Base-by-base conservation (phyloP, 78 protist species). In the Dictyostelium brefeldianum region DNA sequence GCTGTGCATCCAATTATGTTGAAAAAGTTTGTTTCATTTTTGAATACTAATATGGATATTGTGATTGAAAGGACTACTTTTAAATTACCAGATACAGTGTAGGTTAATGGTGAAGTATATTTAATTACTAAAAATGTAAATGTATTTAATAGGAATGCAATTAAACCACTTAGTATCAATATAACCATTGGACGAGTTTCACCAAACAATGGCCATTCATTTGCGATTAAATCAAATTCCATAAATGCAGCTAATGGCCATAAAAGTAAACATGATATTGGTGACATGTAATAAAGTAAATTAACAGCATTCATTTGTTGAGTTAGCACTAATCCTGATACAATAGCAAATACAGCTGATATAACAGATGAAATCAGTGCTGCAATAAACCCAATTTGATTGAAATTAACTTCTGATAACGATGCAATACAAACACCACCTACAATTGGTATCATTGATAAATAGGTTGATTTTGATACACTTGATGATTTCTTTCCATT, bases 41-140 rank as follows among this genome's bases (percentile, higher is more conserved):
- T 70, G 46, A 94, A 94, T 14, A 94, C 50, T 2, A 92, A 8
- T 8, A 94, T 57, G 14, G 96, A 94, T 31, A 94, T 75, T 43
- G 80, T 56, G 5, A 94, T 94, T 9, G 81, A 53, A 12, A 94
- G 43, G 1, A 94, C 92, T 9, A 94, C 96, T 69, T 94, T 94
- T 10, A 89, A 89, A 74, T 94, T 94, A 22, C 96, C 96, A 18
- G 90, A 80, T 9, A 94, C 96, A 3, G 90, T 84, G 65, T 85
- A 77, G 46, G 90, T 92, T 18, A 94, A 78, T 17, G 96, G 83
- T 5, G 96, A 94, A 0, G 96, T 94, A 54, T 31, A 78, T 29
- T 94, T 92, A 10, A 89, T 94, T 18, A 94, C 94, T 5, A 94
- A 48, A 71, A 94, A 92, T 29, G 90, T 91, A 31, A 57, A 71